phyloP scores from a whole-genome alignment of 441 rosid genomes.

The Biscutella laevigata region DNA sequence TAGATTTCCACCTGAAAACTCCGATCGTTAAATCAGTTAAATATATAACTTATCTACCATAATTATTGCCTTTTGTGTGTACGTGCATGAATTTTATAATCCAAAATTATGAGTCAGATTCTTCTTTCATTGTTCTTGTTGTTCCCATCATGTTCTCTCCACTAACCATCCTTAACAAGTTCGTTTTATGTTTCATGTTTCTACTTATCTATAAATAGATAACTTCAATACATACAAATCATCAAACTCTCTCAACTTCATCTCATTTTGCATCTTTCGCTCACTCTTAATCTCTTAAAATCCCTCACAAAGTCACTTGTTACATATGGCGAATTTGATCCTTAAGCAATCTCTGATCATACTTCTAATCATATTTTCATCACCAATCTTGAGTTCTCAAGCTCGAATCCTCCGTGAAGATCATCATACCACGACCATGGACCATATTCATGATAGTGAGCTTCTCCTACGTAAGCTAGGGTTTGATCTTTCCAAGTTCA shows the following conservation, averaged over 20 bases:
- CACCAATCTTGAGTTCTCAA: conserved; percentile 10
- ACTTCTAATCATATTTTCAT: conserved; percentile 20
- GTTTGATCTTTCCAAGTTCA: conserved; percentile 23
- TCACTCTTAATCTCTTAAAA: not conserved
- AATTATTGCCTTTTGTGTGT: not conserved
- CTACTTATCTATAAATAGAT: conserved; percentile 23
- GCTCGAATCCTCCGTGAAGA: conserved; percentile 24
- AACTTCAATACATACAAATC: conserved; percentile 5
- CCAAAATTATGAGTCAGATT: not conserved
- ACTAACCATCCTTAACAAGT: conserved; percentile 15
- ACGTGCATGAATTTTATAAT: conserved; percentile 12
- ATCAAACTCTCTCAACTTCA: conserved; percentile 14
- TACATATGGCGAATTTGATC: conserved; percentile 22
- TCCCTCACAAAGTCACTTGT: not conserved
- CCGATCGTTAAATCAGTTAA: conserved; percentile 10
- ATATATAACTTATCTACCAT: conserved; percentile 10
- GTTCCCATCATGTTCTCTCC: conserved; percentile 27
- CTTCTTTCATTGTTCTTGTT: conserved; percentile 5
- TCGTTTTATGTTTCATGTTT: not conserved
- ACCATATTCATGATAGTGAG: conserved; percentile 6
- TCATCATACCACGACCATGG: not conserved
- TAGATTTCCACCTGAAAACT: conserved; percentile 20
- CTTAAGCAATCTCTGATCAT: conserved; percentile 21
- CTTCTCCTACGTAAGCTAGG: conserved; percentile 26
- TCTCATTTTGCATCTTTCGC: not conserved